Conservation (phyloP, 1,139 yeast species). For the Suhomyces atakaporum region DNA sequence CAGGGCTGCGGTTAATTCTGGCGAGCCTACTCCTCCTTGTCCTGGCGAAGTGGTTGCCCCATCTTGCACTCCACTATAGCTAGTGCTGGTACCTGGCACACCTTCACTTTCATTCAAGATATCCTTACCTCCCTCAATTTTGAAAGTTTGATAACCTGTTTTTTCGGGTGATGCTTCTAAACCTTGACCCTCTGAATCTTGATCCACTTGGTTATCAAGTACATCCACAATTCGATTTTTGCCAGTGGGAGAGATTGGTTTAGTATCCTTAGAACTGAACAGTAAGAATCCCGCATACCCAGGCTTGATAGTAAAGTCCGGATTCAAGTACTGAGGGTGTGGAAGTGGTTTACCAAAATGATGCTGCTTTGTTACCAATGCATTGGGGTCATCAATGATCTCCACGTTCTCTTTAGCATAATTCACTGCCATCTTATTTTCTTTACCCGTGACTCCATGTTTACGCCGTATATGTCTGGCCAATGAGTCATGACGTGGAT, state of each 20-base stretch:
- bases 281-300: slow-evolving; percentile 36
- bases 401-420: slow-evolving; percentile 50
- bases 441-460: slow-evolving; percentile 50
- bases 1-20: too few relatives aligned
- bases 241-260: slow-evolving; percentile 9
- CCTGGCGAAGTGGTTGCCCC: too few relatives aligned
- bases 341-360: slow-evolving; percentile 30
- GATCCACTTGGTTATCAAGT: slow-evolving; percentile 12
- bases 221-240: slow-evolving; percentile 16
- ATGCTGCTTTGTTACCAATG: slow-evolving; percentile 16
- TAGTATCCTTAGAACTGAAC: slow-evolving; percentile 25
- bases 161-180: neutral
- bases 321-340: slow-evolving; percentile 33
- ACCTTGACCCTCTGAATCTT: neutral
- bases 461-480: slow-evolving; percentile 50
- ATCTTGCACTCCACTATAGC: too few relatives aligned
- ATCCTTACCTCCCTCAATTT: slow-evolving; percentile 1
- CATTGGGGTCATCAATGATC: slow-evolving; percentile 34
- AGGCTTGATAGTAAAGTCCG: slow-evolving; percentile 32
- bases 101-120: neutral
- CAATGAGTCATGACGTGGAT: slow-evolving; percentile 49
- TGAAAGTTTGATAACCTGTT: slow-evolving; percentile 7
- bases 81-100: too few relatives aligned
- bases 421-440: slow-evolving; percentile 49
- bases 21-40: too few relatives aligned